phyloP scores from a whole-genome alignment of 805 yeast species.

The Sugiyamaella smithiae region DNA sequence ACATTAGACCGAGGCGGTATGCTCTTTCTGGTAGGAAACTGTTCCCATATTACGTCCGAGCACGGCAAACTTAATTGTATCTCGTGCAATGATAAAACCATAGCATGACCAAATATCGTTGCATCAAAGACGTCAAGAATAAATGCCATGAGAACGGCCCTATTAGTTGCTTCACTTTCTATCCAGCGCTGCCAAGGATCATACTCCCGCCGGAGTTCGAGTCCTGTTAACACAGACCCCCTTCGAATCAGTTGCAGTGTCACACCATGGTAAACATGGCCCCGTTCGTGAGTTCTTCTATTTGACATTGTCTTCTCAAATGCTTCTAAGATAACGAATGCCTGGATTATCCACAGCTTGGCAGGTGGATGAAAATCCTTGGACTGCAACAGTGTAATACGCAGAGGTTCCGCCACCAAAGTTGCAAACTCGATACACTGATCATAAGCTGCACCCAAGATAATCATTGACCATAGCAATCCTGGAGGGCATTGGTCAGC shows the following conservation, averaged over 20 bases:
- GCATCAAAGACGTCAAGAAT: conserved; percentile 78
- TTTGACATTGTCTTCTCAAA: conserved; percentile 72
- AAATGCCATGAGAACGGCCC: conserved; percentile 78
- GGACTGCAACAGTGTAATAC: conserved; percentile 68
- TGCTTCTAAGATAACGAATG: conserved; percentile 69
- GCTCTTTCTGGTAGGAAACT: conserved; percentile 27
- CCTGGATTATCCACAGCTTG: conserved; percentile 70
- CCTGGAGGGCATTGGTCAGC: conserved; percentile 48
- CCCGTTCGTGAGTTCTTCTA: conserved; percentile 72
- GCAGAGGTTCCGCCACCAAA: conserved; percentile 52
- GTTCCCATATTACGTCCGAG: conserved; percentile 58
- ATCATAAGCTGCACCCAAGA: conserved; percentile 52
- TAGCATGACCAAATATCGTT: conserved; percentile 73
- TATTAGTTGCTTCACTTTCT: conserved; percentile 71
- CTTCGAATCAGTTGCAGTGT: conserved; percentile 74
- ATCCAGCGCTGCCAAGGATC: conserved; percentile 66
- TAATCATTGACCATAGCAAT: conserved; percentile 52
- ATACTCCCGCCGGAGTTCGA: conserved; percentile 15
- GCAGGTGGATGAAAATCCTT: conserved; percentile 77
- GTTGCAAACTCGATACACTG: conserved; percentile 39
- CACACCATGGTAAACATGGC: conserved; percentile 84
- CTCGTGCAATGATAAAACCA: conserved; percentile 56
- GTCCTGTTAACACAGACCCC: conserved; percentile 55
- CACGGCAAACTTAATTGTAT: conserved; percentile 61
- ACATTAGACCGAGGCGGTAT: conserved; percentile 18